Base-by-base conservation (phyloP, 495 filamentous ascomycete genomes). In the Trichoderma asperelloides region DNA sequence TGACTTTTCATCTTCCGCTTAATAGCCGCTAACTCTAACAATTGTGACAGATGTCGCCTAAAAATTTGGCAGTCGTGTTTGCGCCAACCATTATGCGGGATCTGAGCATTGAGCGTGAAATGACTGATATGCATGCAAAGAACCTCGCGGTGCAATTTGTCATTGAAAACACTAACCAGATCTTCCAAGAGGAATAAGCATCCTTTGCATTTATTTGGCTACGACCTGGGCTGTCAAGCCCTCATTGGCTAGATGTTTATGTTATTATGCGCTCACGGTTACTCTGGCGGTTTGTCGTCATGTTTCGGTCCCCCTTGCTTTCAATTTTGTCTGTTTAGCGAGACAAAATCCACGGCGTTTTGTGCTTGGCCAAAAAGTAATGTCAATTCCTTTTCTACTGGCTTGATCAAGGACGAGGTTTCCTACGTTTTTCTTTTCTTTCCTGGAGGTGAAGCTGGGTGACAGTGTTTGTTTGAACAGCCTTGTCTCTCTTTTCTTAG, bases 31-130 rank as follows among this genome's bases (percentile, higher is more conserved):
- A 28, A 40, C 63, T 39, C 25, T 27, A 47, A 67, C 51, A n/a
- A 23, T 62, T 18, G 9, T 43, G 45, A n/a, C 71, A 83, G 76
- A 99, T 99, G 96, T 95, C 91, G 23, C 90, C 94, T 43, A 88
- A 91, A 74, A 99, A 99, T 71, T 80, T 98, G 45, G 92, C 96
- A 6, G 96, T 99, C 67, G 96, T 99, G 33, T 99, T 99, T 72
- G 96, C 96, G 30, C 96, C 96, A 28, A 99, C 96, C 9, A 92
- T 99, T 68, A 95, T 99, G 89, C 84, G 95, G 64, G 92, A 96
- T 28, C 81, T 87, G 73, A 92, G 87, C 69, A 80, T 97, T 69
- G 91, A 96, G 69, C 88, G 92, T 66, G 96, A 99, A 75, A 96
- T 98, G 90, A 91, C 88, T 15, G 96, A 99, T 71, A 95, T 96